A percentile compares a stretch with the other conserved stretches of the same genome.
Conservation (phyloP, 495 filamentous ascomycete species). For the Penicillium chermesinum region DNA sequence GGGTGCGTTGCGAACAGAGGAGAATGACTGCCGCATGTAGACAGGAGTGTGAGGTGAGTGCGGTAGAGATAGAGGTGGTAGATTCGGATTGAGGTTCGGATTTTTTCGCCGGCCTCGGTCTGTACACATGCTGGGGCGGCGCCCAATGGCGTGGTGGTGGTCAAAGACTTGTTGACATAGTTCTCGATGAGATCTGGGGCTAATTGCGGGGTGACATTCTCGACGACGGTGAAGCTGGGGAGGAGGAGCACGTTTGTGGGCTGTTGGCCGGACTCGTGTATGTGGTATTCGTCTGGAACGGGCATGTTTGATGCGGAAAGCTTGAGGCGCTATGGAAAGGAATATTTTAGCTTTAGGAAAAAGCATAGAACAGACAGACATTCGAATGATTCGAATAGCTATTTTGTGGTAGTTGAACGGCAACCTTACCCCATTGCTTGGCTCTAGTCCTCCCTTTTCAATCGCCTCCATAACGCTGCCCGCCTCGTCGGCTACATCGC, state of each 20-base stretch:
- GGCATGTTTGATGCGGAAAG: conserved; percentile 92
- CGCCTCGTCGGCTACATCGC: conserved; percentile 83
- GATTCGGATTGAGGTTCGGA: conserved; percentile 17
- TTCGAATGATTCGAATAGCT: background rate
- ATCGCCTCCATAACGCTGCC: conserved; percentile 96
- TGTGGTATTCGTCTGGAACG: conserved; percentile 56
- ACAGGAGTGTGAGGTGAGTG: conserved; percentile 62
- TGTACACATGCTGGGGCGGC: conserved; percentile 11
- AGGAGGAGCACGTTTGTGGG: conserved; percentile 83
- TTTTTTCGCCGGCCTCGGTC: conserved; percentile 5
- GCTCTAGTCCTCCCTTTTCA: conserved; percentile 54
- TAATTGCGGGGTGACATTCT: conserved; percentile 74
- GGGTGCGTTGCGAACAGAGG: conserved; percentile 86
- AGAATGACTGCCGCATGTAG: conserved; percentile 84
- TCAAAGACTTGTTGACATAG: conserved; percentile 67
- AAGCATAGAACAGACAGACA: background rate
- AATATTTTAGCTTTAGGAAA: conserved; percentile 7
- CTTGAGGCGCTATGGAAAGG: conserved; percentile 63
- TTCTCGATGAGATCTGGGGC: conserved; percentile 66
- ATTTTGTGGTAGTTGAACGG: background rate
- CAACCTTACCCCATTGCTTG: conserved; percentile 67
- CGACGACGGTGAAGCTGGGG: conserved; percentile 79
- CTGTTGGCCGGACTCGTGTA: conserved; percentile 51
- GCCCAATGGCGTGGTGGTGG: conserved; percentile 65
- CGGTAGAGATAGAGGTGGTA: conserved; percentile 33